Evolutionary conservation across 805 yeast genomes (phyloP).

Genomic region (Ogataea dorogensis): DNA sequence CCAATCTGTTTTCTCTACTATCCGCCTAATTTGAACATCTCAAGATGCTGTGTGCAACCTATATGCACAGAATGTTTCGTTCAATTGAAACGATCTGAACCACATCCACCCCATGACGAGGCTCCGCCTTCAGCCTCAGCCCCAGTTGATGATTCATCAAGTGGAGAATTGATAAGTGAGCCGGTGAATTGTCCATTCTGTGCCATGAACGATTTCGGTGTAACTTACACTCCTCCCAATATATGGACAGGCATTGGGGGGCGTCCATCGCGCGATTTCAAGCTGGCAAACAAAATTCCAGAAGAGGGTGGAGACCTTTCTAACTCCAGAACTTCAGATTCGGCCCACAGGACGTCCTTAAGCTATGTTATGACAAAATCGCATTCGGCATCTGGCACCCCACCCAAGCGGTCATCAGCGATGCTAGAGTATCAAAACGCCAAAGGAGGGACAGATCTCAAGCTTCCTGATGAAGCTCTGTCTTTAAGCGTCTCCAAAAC

Average conservation of each 20-base stretch:
- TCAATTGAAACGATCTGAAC: slow-evolving; percentile 86
- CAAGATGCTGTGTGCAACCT: slow-evolving; percentile 89
- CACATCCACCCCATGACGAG: slow-evolving; percentile 88
- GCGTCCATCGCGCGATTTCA: slow-evolving; percentile 45
- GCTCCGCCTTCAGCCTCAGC: slow-evolving; percentile 21
- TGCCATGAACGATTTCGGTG: slow-evolving; percentile 82
- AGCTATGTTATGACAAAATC: slow-evolving; percentile 29
- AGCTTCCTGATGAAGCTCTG: slow-evolving; percentile 2
- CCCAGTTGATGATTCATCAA: slow-evolving; percentile 36
- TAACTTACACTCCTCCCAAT: slow-evolving; percentile 69
- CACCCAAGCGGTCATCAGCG: slow-evolving; percentile 22
- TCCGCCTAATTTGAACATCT: slow-evolving; percentile 72
- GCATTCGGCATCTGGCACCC: slow-evolving; percentile 28
- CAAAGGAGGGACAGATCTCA: background rate
- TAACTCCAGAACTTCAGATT: slow-evolving; percentile 7
- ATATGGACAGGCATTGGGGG: slow-evolving; percentile 59
- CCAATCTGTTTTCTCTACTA: slow-evolving; percentile 91
- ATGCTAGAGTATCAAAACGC: slow-evolving; percentile 10
- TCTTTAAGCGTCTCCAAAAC: slow-evolving; percentile 1
- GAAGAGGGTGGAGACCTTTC: slow-evolving; percentile 25
- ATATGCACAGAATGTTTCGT: slow-evolving; percentile 97
- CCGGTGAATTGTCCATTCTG: slow-evolving; percentile 93
- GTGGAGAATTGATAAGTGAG: slow-evolving; percentile 74
- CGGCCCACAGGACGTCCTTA: slow-evolving; percentile 21
- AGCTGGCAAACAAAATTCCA: slow-evolving; percentile 18